Conservation (phyloP, 2,329 filamentous ascomycete species). For the Hymenoscyphus salicellus region DNA sequence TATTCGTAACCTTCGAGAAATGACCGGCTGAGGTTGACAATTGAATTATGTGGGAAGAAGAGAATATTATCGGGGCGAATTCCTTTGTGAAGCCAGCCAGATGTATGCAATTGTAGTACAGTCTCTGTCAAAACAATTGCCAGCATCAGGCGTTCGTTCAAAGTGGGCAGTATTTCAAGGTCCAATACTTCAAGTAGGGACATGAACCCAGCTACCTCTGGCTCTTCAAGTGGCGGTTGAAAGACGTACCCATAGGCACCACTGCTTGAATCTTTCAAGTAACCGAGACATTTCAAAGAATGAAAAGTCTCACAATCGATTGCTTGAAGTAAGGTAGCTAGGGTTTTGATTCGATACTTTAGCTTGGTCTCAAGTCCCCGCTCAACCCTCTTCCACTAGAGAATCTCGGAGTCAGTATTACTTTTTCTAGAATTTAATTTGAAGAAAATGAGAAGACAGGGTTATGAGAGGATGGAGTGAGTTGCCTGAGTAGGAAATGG, state of each 20-base stretch:
- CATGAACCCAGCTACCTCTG: conserved; percentile 5
- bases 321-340: conserved; percentile 17
- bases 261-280: conserved; percentile 13
- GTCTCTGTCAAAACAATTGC: conserved; percentile 16
- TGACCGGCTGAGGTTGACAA: background rate
- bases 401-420: no score
- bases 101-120: conserved; percentile 17
- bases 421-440: no score
- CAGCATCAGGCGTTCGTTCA: conserved; percentile 9
- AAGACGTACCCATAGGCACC: conserved; percentile 19
- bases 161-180: conserved; percentile 8
- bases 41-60: conserved; percentile 13
- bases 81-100: conserved; percentile 24
- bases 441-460: no score
- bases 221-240: conserved; percentile 7
- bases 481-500: no score
- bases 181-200: conserved; percentile 9
- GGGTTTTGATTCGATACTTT: conserved; percentile 16
- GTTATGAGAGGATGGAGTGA: no score
- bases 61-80: conserved; percentile 21
- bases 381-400: conserved; percentile 21
- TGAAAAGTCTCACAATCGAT: conserved; percentile 14
- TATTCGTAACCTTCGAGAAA: conserved; percentile 20
- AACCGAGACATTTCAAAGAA: conserved; percentile 16
- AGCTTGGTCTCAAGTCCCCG: conserved; percentile 7